Evolutionary conservation across 78 protist species (phyloP), one percentile per base, ranked within the genome.

Genomic region (Cavenderia fasciculata): DNA sequence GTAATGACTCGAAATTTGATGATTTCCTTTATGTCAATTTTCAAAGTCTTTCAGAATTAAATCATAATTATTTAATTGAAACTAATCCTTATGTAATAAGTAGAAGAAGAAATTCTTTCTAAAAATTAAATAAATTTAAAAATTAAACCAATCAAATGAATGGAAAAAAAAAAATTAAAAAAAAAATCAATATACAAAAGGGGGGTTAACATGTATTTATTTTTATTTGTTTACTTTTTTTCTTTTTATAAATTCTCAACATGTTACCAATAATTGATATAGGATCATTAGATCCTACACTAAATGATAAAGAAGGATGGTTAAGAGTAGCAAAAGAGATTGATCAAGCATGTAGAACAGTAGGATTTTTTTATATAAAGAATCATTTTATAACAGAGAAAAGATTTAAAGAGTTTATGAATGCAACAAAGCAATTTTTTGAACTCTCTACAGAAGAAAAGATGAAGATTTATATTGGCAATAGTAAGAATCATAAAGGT

Each of bases 11-110:
- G 21, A 71, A 71, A 36, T 65, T 82, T 43, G 90, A 82, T 68
- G 90, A 82, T 33, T 82, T 82, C 51, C 31, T 82, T 8, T 82
- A 82, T 82, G 90, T 82, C 2, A 82, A 82, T 33, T 82, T 82
- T 21, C 90, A 82, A 57, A 82, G 90, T 68, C 61, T 82, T 12
- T 56, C 73, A 43, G 90, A 82, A 36, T 33, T 82, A 40, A 82
- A 82, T 33, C 74, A 82, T 29, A 68, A 82, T 33, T 69, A 69
- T 52, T 69, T 82, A 27, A 78, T 70, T 0, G 90, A 82, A 44
- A 46, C 90, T 16, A 79, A 79, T 52, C 87, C 87, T 4, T 75
- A 57, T 61, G 23, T 49, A 3, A 27, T 69, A 31, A 77, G 59
- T 36, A 77, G 49, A 49, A 77, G 87, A 49, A 77, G 87, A 77